Evolutionary conservation across 2,329 filamentous ascomycete species (phyloP), one percentile per base, ranked within the genome.

Genomic region (Colletotrichum australisinense): DNA sequence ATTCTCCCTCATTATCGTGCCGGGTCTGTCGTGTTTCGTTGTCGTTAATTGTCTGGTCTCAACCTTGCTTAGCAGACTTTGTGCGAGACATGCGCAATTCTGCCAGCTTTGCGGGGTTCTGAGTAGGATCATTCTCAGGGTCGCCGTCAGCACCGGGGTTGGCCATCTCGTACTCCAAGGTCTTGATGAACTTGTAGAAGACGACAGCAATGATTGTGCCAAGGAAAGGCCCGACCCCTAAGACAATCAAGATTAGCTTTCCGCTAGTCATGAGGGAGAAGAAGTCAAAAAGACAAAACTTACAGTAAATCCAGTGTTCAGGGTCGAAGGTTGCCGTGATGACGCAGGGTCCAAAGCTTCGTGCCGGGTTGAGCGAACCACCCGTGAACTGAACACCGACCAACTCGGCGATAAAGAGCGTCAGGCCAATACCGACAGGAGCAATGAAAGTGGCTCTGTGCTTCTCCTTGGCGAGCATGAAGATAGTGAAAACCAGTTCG

Each of bases 391-490:
- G 84, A 22, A 88, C 82, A 35, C 85, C 86, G 5, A 83, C 83
- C 74, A 88, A 78, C 74, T 87, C 83, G 4, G 81, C 80, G 49
- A 87, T 83, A 76, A 87, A 87, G 5, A 86, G 78, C 16, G 84
- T 81, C 69, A 87, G 77, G 2, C 85, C 85, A 57, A 88, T 87
- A 5, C 86, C 86, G 1, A 88, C 79, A 0, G 86, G 86, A 16
- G 86, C 86, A 19, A 88, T 81, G 66, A 86, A 87, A 1, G 85
- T 87, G 0, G 81, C 85, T 5, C 81, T 79, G 67, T 87, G 86
- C 76, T 88, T 86, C 78, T 88, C 86, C 30, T 85, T 85, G 26
- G 86, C 86, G n/a, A 88, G 81, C 86, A 88, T 87, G 74, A 88
- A 86, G 66, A 88, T 86, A 12, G 85, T 84, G 69, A 88, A 87